Base-by-base conservation (phyloP, 306 rosid genomes). In the Vigna mungo region DNA sequence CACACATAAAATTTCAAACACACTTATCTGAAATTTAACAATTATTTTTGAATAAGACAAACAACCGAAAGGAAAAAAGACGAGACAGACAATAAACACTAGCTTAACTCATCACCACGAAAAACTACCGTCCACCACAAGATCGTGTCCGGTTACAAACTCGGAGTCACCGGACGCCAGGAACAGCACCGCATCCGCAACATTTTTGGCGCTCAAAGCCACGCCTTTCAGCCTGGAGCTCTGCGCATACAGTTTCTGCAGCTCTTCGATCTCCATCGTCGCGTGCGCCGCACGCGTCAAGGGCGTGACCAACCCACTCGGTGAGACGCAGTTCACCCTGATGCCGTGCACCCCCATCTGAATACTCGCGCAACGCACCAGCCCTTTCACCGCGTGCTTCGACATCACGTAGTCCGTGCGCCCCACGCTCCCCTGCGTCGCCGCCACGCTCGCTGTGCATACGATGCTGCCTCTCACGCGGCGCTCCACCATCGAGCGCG, bases 371-470 rank as follows among this genome's bases (percentile, higher is more conserved):
- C 21, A 0, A 0, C 90, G 43, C 49, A 88, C 71, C 51, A 90
- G 39, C 11, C 94, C 92, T 13, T 84, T n/a, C 70, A 90, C 84
- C 3, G 91, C 91, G n/a, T 90, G 91, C 83, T 90, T 90, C 23
- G 91, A 82, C 91, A 90, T 84, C 21, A 9, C 11, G 76, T 90
- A 90, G 46, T 84, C 88, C 0, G 85, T 81, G 11, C 4, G 0
- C 6, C 0, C 13, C 6, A 2, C 0, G 0, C 7, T 23, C n/a
- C 63, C 73, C 0, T 0, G 1, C 0, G 48, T 11, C 51, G 83
- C 97, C 0, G 36, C 18, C 32, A 68, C 18, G 56, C 94, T 89
- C 0, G 81, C 80, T 1, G 92, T 89, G 88, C 89, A 89, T 27
- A 89, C 78, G 0, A 89, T 83, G 72, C 89, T 88, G 8, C 94